These are phyloP conservation scores for Hygrophila difformis DNA, from an alignment of 257 asterid genomes.

Conservation along the genomic window DNA sequence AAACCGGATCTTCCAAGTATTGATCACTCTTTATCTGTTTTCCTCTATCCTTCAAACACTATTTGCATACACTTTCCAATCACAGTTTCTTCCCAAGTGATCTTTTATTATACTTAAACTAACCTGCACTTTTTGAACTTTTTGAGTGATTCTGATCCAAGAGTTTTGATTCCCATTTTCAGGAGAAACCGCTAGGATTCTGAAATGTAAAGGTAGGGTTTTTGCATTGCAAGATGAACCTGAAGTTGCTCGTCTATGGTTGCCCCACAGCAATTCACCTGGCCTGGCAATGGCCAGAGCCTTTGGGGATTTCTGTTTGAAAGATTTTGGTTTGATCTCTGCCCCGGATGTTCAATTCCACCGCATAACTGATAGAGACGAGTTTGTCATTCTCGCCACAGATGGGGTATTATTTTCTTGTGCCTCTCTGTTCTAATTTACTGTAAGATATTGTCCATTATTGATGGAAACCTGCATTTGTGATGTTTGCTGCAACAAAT, in stretches of 20 bases:
- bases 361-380: conserved; percentile 53
- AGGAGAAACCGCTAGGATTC: conserved; percentile 95
- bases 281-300: conserved; percentile 99
- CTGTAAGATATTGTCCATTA: no score
- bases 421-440: not conserved
- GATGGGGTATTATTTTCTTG: conserved; percentile 59
- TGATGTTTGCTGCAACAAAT: no score
- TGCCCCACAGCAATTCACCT: conserved; percentile 88
- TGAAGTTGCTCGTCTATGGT: conserved; percentile 96
- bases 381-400: conserved; percentile 78
- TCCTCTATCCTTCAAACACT: no score
- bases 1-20: conserved; percentile 97
- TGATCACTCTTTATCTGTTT: conserved; percentile 11
- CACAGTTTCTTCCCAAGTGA: not conserved
- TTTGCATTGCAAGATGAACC: conserved; percentile 98
- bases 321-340: conserved; percentile 91
- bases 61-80: no score
- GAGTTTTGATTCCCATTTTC: conserved; percentile 13
- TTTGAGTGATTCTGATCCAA: not conserved
- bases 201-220: conserved; percentile 82
- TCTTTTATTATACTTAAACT: no score
- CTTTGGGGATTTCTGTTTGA: conserved; percentile 90
- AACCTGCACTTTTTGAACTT: not conserved
- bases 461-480: not conserved
- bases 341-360: conserved; percentile 84